Conservation (phyloP, 78 protist genomes). For the Dictyostelium firmibasis region DNA sequence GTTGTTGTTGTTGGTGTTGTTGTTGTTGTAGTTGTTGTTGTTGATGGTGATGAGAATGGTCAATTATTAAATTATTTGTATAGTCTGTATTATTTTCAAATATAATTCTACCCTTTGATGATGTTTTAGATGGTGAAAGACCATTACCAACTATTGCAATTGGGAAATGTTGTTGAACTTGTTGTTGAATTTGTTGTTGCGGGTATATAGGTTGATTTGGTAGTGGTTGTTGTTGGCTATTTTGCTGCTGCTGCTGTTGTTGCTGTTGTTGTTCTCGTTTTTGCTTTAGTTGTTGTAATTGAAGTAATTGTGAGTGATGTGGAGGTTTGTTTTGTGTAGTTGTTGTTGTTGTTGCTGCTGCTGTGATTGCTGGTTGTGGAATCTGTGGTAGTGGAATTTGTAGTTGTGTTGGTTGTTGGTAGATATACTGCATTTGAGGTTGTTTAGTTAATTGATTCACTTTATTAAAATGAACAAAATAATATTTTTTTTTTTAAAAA, state of each 20-base stretch:
- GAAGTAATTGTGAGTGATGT: neutral
- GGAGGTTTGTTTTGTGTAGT: neutral
- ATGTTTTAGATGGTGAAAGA: neutral
- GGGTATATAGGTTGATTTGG: neutral
- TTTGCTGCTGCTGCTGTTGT: neutral
- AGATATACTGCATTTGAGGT: neutral
- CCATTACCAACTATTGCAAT: neutral
- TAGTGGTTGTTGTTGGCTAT: neutral
- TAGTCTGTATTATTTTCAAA: neutral
- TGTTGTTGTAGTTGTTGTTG: neutral
- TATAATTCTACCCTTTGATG: conserved; percentile 12
- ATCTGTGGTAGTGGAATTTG: neutral
- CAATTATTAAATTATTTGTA: neutral
- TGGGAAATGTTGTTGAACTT: neutral
- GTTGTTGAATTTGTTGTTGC: neutral
- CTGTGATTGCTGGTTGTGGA: neutral
- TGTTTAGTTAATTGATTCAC: neutral
- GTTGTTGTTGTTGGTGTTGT: neutral
- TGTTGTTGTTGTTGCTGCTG: neutral
- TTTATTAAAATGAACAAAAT: neutral
- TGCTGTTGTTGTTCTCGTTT: neutral
- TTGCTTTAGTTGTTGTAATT: conserved; percentile 8
- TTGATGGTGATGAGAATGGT: neutral
- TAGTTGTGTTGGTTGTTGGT: neutral
- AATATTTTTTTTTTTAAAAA: neutral